Evolutionary conservation across 2,329 filamentous ascomycete genomes (phyloP).

Genomic region (Fusarium dimerum): DNA sequence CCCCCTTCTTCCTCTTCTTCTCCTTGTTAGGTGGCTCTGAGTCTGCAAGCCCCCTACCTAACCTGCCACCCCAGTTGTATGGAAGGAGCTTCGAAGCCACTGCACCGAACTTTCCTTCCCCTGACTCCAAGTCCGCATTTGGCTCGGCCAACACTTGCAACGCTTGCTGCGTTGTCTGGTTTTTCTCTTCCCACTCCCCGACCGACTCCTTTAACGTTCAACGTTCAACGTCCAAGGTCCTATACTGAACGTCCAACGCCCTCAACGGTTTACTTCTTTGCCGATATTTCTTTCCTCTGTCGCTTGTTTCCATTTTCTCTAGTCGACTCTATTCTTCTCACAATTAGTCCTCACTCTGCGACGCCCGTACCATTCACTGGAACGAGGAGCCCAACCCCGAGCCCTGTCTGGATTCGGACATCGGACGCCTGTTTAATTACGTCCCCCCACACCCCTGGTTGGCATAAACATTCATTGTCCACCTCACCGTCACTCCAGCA

Average conservation of each 20-base stretch:
- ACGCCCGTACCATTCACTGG: slow-evolving; percentile 12
- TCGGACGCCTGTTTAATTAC: slow-evolving; percentile 32
- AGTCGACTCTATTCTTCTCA: slow-evolving; percentile 9
- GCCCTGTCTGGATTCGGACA: slow-evolving; percentile 18
- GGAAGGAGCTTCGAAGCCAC: slow-evolving; percentile 17
- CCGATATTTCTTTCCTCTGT: slow-evolving; percentile 5
- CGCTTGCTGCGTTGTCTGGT: slow-evolving; percentile 5
- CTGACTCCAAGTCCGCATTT: slow-evolving; percentile 19
- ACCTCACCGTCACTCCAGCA: slow-evolving; percentile 17
- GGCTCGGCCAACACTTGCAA: not conserved
- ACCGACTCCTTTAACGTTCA: slow-evolving; percentile 17
- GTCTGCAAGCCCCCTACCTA: not conserved
- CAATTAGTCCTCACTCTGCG: slow-evolving; percentile 3
- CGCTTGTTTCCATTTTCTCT: slow-evolving; percentile 8
- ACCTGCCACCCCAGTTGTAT: slow-evolving; percentile 10
- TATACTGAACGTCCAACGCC: slow-evolving; percentile 10
- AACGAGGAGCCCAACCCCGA: slow-evolving; percentile 25
- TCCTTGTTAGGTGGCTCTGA: no score
- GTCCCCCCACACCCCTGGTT: slow-evolving; percentile 27
- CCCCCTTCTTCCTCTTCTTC: slow-evolving; percentile 10
- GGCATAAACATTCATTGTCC: slow-evolving; percentile 25
- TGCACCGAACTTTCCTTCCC: slow-evolving; percentile 6
- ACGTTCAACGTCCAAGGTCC: not conserved
- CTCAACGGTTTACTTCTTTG: slow-evolving; percentile 4
- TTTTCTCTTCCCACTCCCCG: slow-evolving; percentile 8